phyloP scores from a whole-genome alignment of 2,329 filamentous ascomycete genomes.

The Colletotrichum somersetense region DNA sequence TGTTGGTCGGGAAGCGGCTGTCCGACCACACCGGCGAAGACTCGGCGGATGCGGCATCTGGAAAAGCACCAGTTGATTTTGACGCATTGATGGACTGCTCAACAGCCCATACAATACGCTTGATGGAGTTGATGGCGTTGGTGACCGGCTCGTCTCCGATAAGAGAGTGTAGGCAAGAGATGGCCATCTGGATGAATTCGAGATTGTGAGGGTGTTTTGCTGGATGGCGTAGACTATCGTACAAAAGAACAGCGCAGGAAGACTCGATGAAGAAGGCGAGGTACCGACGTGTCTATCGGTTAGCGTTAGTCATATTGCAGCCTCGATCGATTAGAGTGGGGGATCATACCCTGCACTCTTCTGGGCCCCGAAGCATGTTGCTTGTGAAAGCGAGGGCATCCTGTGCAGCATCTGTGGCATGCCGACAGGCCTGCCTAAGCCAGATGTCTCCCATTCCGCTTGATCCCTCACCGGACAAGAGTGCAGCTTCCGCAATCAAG shows the following conservation, averaged over 20 bases:
- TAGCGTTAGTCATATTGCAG: neutral
- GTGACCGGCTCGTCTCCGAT: conserved; percentile 48
- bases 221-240: conserved; percentile 48
- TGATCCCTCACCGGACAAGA: conserved; percentile 24
- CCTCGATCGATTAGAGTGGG: no score
- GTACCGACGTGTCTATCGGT: conserved; percentile 38
- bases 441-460: conserved; percentile 46
- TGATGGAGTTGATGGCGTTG: conserved; percentile 45
- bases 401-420: conserved; percentile 48
- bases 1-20: conserved; percentile 35
- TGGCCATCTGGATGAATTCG: conserved; percentile 36
- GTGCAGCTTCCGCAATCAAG: conserved; percentile 35
- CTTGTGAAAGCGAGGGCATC: conserved; percentile 45
- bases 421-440: conserved; percentile 48
- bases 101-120: conserved; percentile 43
- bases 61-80: conserved; percentile 3
- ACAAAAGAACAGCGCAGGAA: conserved; percentile 48
- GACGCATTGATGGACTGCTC: conserved; percentile 44
- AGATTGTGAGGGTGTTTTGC: conserved; percentile 46
- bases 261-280: conserved; percentile 49
- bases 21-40: conserved; percentile 28
- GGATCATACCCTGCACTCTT: conserved; percentile 25
- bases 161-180: conserved; percentile 20
- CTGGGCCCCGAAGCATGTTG: conserved; percentile 29
- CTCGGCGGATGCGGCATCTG: conserved; percentile 16